These are phyloP conservation scores for Panus rudis DNA, from an alignment of 768 basidiomycete genomes.

Conservation along the genomic window DNA sequence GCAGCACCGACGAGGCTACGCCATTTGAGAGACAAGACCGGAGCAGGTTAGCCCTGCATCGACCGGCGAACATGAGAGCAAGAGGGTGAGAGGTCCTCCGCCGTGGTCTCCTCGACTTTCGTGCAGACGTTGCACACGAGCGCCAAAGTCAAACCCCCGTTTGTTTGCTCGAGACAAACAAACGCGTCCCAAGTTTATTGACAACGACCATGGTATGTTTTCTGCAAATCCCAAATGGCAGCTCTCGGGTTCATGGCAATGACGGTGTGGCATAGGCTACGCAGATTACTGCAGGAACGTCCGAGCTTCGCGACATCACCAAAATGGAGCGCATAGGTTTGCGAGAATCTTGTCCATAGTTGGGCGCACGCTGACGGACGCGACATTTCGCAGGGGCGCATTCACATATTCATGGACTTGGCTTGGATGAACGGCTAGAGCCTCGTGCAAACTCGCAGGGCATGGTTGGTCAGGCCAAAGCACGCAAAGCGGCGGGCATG, in stretches of 20 bases:
- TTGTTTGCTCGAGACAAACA: constrained; percentile 29
- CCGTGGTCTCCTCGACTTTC: too few relatives aligned
- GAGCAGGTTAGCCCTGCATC: constrained; percentile 36
- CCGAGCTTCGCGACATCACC: constrained; percentile 78
- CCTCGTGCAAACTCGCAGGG: constrained; percentile 86
- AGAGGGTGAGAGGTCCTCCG: not conserved
- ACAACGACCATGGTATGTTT: constrained; percentile 22
- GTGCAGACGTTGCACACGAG: not conserved
- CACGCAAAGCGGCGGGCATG: constrained; percentile 95
- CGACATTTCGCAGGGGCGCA: constrained; percentile 56
- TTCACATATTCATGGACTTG: constrained; percentile 93
- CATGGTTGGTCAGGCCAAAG: constrained; percentile 96
- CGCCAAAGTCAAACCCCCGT: constrained; percentile 9
- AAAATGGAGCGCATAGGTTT: constrained; percentile 91
- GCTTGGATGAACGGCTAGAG: constrained; percentile 87
- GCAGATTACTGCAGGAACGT: constrained; percentile 70
- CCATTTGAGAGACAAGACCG: constrained; percentile 26
- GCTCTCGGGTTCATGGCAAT: constrained; percentile 1
- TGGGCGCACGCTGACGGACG: constrained; percentile 6
- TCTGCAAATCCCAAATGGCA: not conserved
- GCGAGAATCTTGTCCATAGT: constrained; percentile 9
- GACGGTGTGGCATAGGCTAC: constrained; percentile 36
- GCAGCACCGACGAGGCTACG: constrained; percentile 17
- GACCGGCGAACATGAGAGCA: constrained; percentile 36
- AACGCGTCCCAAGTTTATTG: constrained; percentile 21